Base-by-base conservation (phyloP, 2,329 filamentous ascomycete species). In the Sporothrix luriei region DNA sequence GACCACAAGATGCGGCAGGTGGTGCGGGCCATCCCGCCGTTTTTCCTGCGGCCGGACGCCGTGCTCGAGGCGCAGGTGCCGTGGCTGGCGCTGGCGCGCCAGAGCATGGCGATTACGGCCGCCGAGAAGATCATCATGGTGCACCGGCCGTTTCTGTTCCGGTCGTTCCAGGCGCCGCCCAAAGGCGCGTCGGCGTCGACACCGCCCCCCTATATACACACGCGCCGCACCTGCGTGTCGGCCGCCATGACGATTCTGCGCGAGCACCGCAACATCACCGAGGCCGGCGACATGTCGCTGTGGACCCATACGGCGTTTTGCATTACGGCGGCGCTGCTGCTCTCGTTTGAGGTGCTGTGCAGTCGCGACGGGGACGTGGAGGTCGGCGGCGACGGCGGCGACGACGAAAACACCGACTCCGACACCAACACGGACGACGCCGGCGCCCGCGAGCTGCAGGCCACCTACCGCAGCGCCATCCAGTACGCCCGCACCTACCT, bases 41-140 rank as follows among this genome's bases (percentile, higher is more conserved):
- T 78, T 40, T 72, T 79, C 3, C 67, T 79, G 7, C 76, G 76
- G 13, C 69, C 66, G 62, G 72, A 65, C 62, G 65, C n/a, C 66
- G 72, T 69, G 69, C 75, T 71, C 66, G 74, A 61, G 66, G 69
- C 73, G 1, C 70, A 74, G 26, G 74, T 76, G 4, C 74, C 75
- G 0, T 80, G 78, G 78, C 74, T 80, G 11, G 72, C 73, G 1
- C 78, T 73, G 14, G 79, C 78, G 6, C 76, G 78, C 13, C 76
- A 76, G 48, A 79, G 77, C 68, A 75, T 80, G 33, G 78, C 78
- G 9, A 79, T 80, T 29, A 79, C 78, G 0, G 77, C 78, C 9
- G 78, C 79, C 1, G 78, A 80, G 66, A 80, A 80, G 71, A 79
- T 79, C 46, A 79, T 80, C 72, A 79, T 79, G 77, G 77, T 80